Conservation (phyloP, 2,329 filamentous ascomycete species). For the Colletotrichum navitas region DNA sequence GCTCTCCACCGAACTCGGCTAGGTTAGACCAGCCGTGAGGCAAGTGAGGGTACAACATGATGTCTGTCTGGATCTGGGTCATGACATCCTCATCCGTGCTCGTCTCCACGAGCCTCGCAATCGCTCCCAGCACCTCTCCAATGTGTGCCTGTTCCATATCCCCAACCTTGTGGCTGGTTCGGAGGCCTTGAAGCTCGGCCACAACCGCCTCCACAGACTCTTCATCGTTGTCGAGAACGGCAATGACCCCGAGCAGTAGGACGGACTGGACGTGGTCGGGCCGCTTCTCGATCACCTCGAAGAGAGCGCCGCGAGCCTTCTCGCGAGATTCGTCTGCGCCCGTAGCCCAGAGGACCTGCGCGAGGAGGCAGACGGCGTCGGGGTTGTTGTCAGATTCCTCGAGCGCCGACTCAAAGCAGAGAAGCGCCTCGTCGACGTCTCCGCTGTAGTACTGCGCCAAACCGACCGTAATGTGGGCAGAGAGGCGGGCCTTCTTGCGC, state of each 20-base stretch:
- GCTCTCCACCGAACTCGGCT: constrained; percentile 68
- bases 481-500: constrained; percentile 79
- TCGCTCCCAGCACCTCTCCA: constrained; percentile 79
- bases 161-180: constrained; percentile 74
- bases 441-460: constrained; percentile 82
- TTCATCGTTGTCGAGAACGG: constrained; percentile 81
- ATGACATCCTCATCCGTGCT: constrained; percentile 64
- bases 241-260: constrained; percentile 85
- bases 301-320: constrained; percentile 82
- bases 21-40: constrained; percentile 86
- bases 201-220: constrained; percentile 85
- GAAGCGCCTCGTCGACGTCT: constrained; percentile 76
- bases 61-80: constrained; percentile 77
- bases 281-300: constrained; percentile 80
- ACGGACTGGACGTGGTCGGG: constrained; percentile 84
- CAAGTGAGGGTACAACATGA: constrained; percentile 84
- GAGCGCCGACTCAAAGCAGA: constrained; percentile 84
- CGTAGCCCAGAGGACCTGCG: constrained; percentile 94
- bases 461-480: constrained; percentile 87
- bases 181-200: constrained; percentile 79
- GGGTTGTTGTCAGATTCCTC: constrained; percentile 81
- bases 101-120: constrained; percentile 70
- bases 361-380: constrained; percentile 87
- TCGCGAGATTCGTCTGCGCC: constrained; percentile 80
- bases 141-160: constrained; percentile 76